Percentiles rank a stretch among this genome's conserved stretches.
phyloP scores from a whole-genome alignment of 805 yeast genomes.

The Kazachstania martiniae region DNA sequence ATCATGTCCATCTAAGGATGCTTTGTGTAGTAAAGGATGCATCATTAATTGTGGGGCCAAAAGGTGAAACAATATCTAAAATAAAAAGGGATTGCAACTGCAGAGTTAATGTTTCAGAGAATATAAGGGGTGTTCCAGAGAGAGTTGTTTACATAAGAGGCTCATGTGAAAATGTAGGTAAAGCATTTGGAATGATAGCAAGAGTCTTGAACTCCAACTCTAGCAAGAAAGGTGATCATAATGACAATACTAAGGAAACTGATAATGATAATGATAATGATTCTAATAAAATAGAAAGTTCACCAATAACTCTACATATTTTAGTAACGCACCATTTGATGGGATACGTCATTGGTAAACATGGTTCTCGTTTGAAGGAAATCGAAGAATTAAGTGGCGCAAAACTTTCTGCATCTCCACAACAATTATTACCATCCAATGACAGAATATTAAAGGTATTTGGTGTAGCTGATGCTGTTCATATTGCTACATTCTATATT shows the following conservation, averaged over 20 bases:
- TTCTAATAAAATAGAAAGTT: slow-evolving; percentile 23
- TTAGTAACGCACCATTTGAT: slow-evolving; percentile 70
- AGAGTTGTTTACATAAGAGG: slow-evolving; percentile 69
- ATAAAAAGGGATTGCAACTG: slow-evolving; percentile 55
- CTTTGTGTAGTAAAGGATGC: slow-evolving; percentile 69
- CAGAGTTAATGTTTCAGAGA: slow-evolving; percentile 61
- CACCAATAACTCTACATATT: slow-evolving; percentile 45
- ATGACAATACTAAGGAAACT: slow-evolving; percentile 30
- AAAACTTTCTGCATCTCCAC: slow-evolving; percentile 59
- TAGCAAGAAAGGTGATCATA: slow-evolving; percentile 1
- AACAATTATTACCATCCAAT: slow-evolving; percentile 61
- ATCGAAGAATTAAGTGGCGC: slow-evolving; percentile 80
- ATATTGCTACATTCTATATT: slow-evolving; percentile 68
- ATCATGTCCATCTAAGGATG: slow-evolving; percentile 58
- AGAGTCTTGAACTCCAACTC: slow-evolving; percentile 36
- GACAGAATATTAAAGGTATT: slow-evolving; percentile 60
- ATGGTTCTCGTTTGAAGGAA: slow-evolving; percentile 62
- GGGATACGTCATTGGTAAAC: slow-evolving; percentile 74
- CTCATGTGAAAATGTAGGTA: slow-evolving; percentile 65
- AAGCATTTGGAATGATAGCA: slow-evolving; percentile 66
- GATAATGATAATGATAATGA: neutral
- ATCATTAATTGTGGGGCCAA: slow-evolving; percentile 63
- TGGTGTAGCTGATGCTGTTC: slow-evolving; percentile 83
- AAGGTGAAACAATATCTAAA: slow-evolving; percentile 62
- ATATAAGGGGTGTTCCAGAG: slow-evolving; percentile 59